phyloP scores from a whole-genome alignment of 805 yeast species.

The Zygosaccharomyces kombuchaensis region DNA sequence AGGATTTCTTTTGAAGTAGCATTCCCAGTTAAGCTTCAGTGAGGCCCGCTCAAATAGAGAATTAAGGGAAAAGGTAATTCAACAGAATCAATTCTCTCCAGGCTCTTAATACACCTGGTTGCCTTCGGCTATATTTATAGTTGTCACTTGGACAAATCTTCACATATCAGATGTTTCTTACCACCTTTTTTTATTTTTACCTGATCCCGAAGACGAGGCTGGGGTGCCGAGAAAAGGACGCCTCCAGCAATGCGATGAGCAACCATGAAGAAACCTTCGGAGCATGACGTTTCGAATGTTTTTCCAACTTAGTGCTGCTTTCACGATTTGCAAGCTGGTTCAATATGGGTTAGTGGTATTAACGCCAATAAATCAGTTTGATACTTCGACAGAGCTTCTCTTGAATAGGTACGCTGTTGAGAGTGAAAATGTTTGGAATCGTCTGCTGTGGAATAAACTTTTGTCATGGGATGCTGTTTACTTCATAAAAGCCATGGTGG shows the following conservation, averaged over 20 bases:
- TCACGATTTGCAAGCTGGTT: slow-evolving; percentile 3
- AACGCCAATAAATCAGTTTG: slow-evolving; percentile 28
- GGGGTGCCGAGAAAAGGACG: background rate
- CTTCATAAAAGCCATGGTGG: slow-evolving; percentile 51
- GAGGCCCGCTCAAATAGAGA: slow-evolving; percentile 1
- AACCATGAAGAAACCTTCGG: background rate
- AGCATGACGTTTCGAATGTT: background rate
- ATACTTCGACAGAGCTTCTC: slow-evolving; percentile 29
- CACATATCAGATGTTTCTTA: background rate
- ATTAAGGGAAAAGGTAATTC: background rate
- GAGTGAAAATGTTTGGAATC: slow-evolving; percentile 16
- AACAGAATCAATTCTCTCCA: background rate
- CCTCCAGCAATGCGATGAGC: background rate
- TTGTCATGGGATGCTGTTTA: slow-evolving; percentile 86
- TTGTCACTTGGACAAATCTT: background rate
- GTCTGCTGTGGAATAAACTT: slow-evolving; percentile 46
- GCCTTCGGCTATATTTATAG: background rate
- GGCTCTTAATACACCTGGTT: background rate
- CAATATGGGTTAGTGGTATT: slow-evolving; percentile 26
- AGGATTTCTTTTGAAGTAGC: background rate
- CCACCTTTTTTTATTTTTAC: background rate
- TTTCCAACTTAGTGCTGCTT: background rate
- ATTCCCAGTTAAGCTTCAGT: background rate
- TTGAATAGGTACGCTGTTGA: background rate
- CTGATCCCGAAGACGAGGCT: background rate